Base-by-base conservation (phyloP, 108 stramenopile genomes). In the Pseudonitzschia delicatissima region DNA sequence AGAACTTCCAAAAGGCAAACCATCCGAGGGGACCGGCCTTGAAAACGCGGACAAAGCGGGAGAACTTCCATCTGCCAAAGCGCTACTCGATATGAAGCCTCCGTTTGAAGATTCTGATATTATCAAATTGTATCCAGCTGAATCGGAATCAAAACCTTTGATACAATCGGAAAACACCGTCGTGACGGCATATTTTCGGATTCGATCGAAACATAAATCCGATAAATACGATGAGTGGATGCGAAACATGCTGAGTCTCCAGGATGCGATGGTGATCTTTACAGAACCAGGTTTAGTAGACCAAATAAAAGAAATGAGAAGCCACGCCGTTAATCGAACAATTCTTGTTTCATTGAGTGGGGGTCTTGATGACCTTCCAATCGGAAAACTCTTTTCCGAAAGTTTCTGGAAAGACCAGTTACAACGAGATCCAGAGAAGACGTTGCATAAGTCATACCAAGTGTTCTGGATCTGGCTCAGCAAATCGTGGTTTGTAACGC, bases 381-480 rank as follows among this genome's bases (percentile, higher is more conserved):
- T 74, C 37, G 71, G 61, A 5, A 66, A 42, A 47, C 67, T 57
- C 12, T 83, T 68, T 36, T 33, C 57, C 12, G 47, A 26, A 25
- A 31, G 64, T 7, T 83, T 85, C 64, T 88, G 87, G 87, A 45
- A 83, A 58, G 57, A 82, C 59, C 82, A 88, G 47, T 45, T 83
- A 47, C 76, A 79, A 13, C 64, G 68, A 12, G 87, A 88, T 60
- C 80, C 68, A 27, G 84, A 85, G 66, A 79, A 75, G 61, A 44
- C 51, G 23, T 68, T 64, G 6, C 87, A 88, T 67, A 45, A 58
- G 18, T 77, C 75, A 0, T 85, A 83, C 62, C 60, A 80, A 53
- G 52, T 88, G 12, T 88, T 83, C 49, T 88, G 87, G 87, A 86
- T 88, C n/a, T 88, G 87, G 87, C 66, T 82, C 13, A 68, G 62